Conservation (phyloP, 345 rosid species). For the Chamaenerion angustifolium region DNA sequence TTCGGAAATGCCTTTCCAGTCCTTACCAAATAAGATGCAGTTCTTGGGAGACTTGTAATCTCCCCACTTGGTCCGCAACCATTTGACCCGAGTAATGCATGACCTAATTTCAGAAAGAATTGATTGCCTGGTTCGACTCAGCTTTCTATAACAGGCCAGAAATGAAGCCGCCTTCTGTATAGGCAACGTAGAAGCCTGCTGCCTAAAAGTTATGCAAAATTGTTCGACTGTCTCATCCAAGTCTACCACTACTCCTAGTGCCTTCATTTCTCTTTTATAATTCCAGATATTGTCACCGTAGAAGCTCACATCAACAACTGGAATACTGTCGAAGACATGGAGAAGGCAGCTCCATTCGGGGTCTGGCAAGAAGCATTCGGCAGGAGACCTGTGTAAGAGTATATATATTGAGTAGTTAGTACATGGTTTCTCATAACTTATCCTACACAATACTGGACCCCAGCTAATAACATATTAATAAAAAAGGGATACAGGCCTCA, state of each 20-base stretch:
- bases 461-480: no score
- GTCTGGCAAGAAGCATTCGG: constrained; percentile 40
- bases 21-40: constrained; percentile 40
- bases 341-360: constrained; percentile 46
- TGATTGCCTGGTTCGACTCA: constrained; percentile 10
- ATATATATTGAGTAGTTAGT: no score
- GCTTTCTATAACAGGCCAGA: constrained; percentile 29
- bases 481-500: no score
- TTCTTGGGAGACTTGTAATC: constrained; percentile 35
- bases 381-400: constrained; percentile 11
- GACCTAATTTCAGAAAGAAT: constrained; percentile 21
- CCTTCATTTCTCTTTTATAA: constrained; percentile 26
- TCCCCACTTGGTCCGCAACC: constrained; percentile 54
- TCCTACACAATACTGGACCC: no score
- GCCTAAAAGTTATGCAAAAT: constrained; percentile 25
- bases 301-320: constrained; percentile 23
- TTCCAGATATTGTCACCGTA: constrained; percentile 20
- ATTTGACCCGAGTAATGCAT: constrained; percentile 22
- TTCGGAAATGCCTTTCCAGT: constrained; percentile 40
- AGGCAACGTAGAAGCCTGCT: constrained; percentile 23
- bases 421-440: no score
- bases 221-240: constrained; percentile 27
- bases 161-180: constrained; percentile 20
- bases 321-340: constrained; percentile 30
- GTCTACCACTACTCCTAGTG: constrained; percentile 32